These are phyloP conservation scores for Melampsora americana DNA, from an alignment of 1,284 basidiomycete genomes.

Conservation along the genomic window DNA sequence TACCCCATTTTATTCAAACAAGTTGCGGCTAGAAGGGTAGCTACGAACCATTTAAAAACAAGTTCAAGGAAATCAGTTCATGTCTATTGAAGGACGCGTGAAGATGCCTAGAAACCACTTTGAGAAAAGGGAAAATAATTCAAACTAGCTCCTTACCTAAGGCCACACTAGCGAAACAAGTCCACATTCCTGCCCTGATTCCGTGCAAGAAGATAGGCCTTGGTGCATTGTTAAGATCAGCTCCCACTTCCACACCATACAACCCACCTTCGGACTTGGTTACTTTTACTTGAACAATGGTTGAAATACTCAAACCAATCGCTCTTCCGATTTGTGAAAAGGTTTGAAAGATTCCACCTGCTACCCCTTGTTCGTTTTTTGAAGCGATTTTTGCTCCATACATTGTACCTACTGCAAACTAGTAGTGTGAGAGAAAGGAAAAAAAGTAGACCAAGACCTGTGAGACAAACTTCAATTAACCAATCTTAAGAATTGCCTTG, in stretches of 20 bases:
- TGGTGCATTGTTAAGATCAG: slow-evolving; percentile 6
- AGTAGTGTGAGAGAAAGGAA: not conserved
- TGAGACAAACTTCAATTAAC: not conserved
- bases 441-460: not conserved
- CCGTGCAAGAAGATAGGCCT: slow-evolving; percentile 29
- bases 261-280: slow-evolving; percentile 17
- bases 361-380: slow-evolving; percentile 29
- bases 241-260: slow-evolving; percentile 17
- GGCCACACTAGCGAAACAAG: slow-evolving; percentile 25
- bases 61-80: too few species aligned
- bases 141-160: slow-evolving; percentile 3
- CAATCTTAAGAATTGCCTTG: not conserved
- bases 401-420: slow-evolving; percentile 40
- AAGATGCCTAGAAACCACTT: too few species aligned
- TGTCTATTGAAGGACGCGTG: too few species aligned
- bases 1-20: not conserved
- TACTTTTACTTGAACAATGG: slow-evolving; percentile 29
- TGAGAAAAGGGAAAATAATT: too few species aligned
- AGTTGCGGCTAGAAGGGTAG: not conserved
- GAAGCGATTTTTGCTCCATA: slow-evolving; percentile 33
- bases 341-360: slow-evolving; percentile 35
- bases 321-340: slow-evolving; percentile 41
- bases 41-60: not conserved
- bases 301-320: slow-evolving; percentile 28
- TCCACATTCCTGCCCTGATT: slow-evolving; percentile 35